Evolutionary conservation across 2,329 filamentous ascomycete genomes (phyloP), one percentile per base, ranked within the genome.

Genomic region (Dendrostoma leiphaemia): DNA sequence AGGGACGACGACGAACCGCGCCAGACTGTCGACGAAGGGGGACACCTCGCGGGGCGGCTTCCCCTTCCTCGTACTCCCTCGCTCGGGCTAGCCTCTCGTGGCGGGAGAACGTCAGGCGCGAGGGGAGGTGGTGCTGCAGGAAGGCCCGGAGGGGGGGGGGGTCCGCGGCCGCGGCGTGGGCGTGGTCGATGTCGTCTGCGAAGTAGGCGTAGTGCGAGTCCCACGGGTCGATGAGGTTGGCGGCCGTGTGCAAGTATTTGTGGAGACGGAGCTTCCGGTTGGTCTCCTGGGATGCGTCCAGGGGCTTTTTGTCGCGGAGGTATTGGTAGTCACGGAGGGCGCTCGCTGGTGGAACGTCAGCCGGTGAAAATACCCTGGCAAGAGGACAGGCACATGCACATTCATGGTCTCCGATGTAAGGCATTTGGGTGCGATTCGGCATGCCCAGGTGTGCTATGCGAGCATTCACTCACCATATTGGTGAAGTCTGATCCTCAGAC

Each of bases 1-100:
- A 62, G 15, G 3, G 56, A n/a, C 53, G 17, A 60, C 40, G 47
- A 49, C 17, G 48, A 62, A 58, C 6, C 59, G 51, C 6, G 29
- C 47, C 54, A 51, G 24, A 4, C 37, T 34, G 24, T 51, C 48
- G 26, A 51, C 35, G 58, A 34, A 66, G 58, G 24, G 43, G 15
- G 13, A 54, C 29, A 44, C 54, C 28, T 34, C 23, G n/a, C 38
- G 21, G 15, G 50, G 41, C 19, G 32, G 40, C 19, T 38, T 38
- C n/a, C 50, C 50, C 17, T n/a, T 47, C 41, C 12, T 24, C 31
- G 13, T 38, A 47, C 19, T 47, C 50, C 13, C 31, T 21, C 3
- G 13, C n/a, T 9, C 50, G 31, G 1, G 24, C 13, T 6, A 21
- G 41, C 10, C 43, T 7, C 34, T 53, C 50, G 12, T 47, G 31